phyloP scores from a whole-genome alignment of 495 filamentous ascomycete genomes.

The Chaetomium tenue region DNA sequence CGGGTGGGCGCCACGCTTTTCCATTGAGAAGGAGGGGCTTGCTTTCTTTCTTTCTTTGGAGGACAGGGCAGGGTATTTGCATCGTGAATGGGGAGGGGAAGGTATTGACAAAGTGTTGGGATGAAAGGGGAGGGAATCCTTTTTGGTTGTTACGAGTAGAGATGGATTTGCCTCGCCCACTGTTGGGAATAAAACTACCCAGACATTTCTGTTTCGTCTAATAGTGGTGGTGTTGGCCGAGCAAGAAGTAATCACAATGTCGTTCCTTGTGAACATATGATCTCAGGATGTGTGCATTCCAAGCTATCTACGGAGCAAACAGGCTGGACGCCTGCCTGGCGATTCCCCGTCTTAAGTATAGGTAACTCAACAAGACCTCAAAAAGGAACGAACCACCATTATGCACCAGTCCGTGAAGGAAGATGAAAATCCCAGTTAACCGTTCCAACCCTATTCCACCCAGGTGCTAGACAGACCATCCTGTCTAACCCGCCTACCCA shows the following conservation, averaged over 20 bases:
- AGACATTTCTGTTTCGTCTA: not conserved
- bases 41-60: no score
- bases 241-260: not conserved
- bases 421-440: not conserved
- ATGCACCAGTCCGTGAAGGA: not conserved
- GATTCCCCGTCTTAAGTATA: not conserved
- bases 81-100: not conserved
- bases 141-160: not conserved
- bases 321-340: no score
- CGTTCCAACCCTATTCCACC: not conserved
- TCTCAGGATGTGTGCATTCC: not conserved
- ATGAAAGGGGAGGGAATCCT: not conserved
- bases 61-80: not conserved
- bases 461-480: not conserved
- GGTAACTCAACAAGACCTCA: not conserved
- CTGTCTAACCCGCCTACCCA: not conserved
- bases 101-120: not conserved
- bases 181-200: not conserved
- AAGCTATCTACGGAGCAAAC: not conserved
- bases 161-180: not conserved
- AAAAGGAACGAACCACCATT: not conserved
- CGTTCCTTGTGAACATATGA: not conserved
- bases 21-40: constrained; percentile 20
- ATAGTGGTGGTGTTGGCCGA: not conserved
- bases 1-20: constrained; percentile 26